These are phyloP conservation scores for Boechera divaricarpa DNA, from an alignment of 345 rosid genomes.

Conservation along the genomic window DNA sequence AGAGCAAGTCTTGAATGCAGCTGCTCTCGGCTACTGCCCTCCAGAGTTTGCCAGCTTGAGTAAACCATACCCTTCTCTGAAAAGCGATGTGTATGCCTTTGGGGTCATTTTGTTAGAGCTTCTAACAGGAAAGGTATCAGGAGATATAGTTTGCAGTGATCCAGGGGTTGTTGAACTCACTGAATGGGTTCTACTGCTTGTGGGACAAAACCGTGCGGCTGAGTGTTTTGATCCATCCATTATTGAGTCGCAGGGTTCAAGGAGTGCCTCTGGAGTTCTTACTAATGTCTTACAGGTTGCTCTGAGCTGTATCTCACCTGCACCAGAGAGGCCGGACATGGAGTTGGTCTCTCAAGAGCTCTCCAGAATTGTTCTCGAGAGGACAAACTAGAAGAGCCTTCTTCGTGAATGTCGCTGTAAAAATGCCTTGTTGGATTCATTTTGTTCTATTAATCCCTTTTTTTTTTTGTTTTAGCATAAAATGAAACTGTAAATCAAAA, in stretches of 20 bases:
- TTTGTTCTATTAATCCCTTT: background rate
- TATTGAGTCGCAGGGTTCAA: constrained; percentile 32
- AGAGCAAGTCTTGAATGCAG: constrained; percentile 86
- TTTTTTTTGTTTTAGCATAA: constrained; percentile 5
- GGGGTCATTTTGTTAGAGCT: constrained; percentile 83
- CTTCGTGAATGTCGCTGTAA: constrained; percentile 23
- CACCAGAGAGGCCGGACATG: constrained; percentile 86
- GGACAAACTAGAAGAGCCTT: constrained; percentile 28
- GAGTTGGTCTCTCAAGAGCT: constrained; percentile 68
- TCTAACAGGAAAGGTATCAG: constrained; percentile 68
- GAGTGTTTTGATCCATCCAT: constrained; percentile 74
- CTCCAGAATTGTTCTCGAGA: constrained; percentile 39
- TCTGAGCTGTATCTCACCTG: constrained; percentile 71
- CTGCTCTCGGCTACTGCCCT: constrained; percentile 86
- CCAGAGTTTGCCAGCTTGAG: constrained; percentile 89
- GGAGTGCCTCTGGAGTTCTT: constrained; percentile 46
- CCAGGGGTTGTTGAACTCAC: constrained; percentile 76
- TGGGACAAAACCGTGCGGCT: constrained; percentile 52
- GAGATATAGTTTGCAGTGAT: constrained; percentile 65
- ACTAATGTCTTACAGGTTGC: constrained; percentile 65
- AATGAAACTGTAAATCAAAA: constrained; percentile 25
- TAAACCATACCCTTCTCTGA: constrained; percentile 85
- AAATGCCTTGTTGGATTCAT: constrained; percentile 13
- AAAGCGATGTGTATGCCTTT: constrained; percentile 86
- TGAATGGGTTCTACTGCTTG: constrained; percentile 75